Evolutionary conservation across 1,284 basidiomycete genomes (phyloP).

Genomic region (Agaricales sp.): DNA sequence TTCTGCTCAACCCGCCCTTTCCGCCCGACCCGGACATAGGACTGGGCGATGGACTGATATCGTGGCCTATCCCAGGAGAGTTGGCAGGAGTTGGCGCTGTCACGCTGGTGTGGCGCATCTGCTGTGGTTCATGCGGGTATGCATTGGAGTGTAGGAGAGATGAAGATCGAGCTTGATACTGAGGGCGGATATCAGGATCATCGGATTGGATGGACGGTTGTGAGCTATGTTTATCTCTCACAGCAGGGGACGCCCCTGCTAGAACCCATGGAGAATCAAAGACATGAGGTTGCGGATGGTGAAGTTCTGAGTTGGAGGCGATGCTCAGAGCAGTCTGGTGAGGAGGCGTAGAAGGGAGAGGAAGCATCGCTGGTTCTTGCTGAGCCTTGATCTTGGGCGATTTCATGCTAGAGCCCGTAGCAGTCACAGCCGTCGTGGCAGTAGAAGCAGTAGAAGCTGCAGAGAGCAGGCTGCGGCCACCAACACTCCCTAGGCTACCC

Average conservation of each 20-base stretch:
- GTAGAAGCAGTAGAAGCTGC: background rate
- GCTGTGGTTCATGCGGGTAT: background rate
- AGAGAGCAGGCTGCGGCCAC: background rate
- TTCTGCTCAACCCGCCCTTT: constrained; percentile 29
- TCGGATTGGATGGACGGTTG: background rate
- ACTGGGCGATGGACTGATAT: constrained; percentile 36
- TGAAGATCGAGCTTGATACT: background rate
- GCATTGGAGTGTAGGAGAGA: background rate
- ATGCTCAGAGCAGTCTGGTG: constrained; percentile 11
- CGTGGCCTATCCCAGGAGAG: constrained; percentile 41
- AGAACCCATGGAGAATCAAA: constrained; percentile 68
- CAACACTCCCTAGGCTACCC: constrained; percentile 44
- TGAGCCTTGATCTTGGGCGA: constrained; percentile 51
- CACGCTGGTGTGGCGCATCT: background rate
- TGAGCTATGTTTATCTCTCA: background rate
- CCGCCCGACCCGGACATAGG: constrained; percentile 22
- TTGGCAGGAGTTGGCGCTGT: constrained; percentile 37
- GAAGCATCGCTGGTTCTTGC: constrained; percentile 40
- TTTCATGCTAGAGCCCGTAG: constrained; percentile 49
- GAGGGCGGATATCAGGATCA: background rate
- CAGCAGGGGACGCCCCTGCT: constrained; percentile 22
- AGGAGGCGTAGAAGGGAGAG: constrained; percentile 38
- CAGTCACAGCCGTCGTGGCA: constrained; percentile 14
- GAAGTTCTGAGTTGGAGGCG: constrained; percentile 24
- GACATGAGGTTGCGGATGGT: constrained; percentile 25